Conservation (phyloP, 225 moss, liverwort and hornwort genomes). For the Pleurozium schreberi region DNA sequence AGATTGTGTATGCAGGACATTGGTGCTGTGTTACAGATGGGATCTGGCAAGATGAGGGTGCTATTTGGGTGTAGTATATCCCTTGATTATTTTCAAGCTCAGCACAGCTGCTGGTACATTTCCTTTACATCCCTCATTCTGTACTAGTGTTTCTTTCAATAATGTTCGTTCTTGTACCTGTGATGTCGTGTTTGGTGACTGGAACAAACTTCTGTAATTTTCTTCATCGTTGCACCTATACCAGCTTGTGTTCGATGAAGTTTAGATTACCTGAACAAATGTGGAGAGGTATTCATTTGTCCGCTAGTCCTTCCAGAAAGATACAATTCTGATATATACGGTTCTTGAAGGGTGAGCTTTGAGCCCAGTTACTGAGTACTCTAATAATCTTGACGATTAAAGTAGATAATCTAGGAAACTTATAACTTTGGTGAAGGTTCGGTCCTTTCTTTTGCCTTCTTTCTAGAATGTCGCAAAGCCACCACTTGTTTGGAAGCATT, state of each 20-base stretch:
- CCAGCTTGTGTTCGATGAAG: neutral
- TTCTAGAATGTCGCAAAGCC: neutral
- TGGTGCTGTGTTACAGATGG: constrained; percentile 71
- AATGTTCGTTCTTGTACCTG: neutral
- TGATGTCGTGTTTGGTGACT: neutral
- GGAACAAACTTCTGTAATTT: neutral
- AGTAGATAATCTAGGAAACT: neutral
- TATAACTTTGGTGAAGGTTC: neutral
- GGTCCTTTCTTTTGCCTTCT: neutral
- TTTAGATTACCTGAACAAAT: neutral
- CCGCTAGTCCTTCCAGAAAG: neutral
- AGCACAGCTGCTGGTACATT: constrained; percentile 71
- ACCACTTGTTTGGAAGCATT: neutral
- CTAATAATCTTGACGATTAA: neutral
- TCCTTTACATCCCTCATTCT: neutral
- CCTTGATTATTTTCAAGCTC: constrained; percentile 88
- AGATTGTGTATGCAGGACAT: constrained; percentile 57
- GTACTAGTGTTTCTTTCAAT: neutral
- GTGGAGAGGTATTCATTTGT: neutral
- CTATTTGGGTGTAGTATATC: constrained; percentile 65
- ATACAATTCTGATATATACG: neutral
- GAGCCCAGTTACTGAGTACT: neutral
- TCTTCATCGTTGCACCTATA: neutral
- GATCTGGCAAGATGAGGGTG: constrained; percentile 72
- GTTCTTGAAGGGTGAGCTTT: neutral